Evolutionary conservation across 73 alveolate species (phyloP).

Genomic region (Urostyla sp.): DNA sequence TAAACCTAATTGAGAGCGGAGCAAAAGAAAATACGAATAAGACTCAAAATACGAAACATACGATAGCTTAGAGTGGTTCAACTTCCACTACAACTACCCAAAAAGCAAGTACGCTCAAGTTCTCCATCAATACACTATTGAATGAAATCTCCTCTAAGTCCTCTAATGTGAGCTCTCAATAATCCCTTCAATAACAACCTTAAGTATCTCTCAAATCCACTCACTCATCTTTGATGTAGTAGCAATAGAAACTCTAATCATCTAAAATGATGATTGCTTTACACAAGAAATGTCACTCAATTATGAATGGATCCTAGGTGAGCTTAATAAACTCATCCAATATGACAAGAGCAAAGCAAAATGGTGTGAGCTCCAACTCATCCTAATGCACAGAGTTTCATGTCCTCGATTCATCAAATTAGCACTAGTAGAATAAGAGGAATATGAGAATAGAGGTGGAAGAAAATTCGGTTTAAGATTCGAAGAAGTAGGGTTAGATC

Average conservation of each 20-base stretch:
- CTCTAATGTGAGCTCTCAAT: neutral
- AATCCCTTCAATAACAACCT: neutral
- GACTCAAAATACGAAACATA: conserved; percentile 9
- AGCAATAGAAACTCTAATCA: neutral
- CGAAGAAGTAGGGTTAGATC: neutral
- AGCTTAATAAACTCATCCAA: neutral
- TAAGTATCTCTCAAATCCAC: neutral
- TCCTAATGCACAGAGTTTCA: neutral
- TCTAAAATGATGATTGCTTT: conserved; percentile 37
- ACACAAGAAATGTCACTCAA: conserved; percentile 30
- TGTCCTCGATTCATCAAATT: neutral
- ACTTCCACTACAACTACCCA: neutral
- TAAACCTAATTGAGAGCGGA: neutral
- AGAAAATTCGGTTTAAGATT: neutral
- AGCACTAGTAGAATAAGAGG: neutral
- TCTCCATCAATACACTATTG: conserved; percentile 17
- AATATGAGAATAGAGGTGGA: neutral
- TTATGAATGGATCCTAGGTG: neutral
- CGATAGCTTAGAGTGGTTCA: neutral
- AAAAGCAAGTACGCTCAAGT: conserved; percentile 8
- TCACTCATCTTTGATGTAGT: conserved; percentile 23
- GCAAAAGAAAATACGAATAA: conserved; percentile 15
- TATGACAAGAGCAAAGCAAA: neutral
- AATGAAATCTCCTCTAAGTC: conserved; percentile 7
- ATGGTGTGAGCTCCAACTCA: neutral